Base-by-base conservation (phyloP, 768 basidiomycete species). In the Pisolithus orientalis region DNA sequence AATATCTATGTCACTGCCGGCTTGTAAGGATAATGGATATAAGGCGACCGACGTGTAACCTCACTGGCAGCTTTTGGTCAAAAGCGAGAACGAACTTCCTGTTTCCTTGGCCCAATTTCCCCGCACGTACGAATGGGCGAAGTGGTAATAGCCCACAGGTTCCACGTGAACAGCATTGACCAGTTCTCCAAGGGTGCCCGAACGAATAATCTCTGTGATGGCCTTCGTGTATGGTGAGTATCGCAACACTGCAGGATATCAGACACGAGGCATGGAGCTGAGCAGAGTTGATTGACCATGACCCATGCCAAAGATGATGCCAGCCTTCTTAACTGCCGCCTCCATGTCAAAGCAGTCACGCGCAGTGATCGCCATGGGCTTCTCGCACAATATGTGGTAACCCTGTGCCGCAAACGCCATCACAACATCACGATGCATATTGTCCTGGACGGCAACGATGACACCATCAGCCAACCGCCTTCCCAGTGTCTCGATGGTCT, bases 51-150 rank as follows among this genome's bases (percentile, higher is more conserved):
- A 45, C 39, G 39, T 49, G 46, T 45, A 5, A 25, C 70, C 84
- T 61, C 65, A 91, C 90, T 94, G 92, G 79, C 87, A 94, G 58
- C 84, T 83, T 73, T 94, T 94, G 16, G 90, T 86, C 84, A 94
- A 83, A 48, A 94, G 77, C 13, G 86, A 82, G 66, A 94, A 94
- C 24, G 83, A 85, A 58, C 87, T 86, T 6, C 75, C 70, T 3
- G 71, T 67, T 62, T 94, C 87, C 25, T 73, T 80, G 3, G 73
- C 67, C 92, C 92, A 94, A 63, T 85, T 84, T 2, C 83, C 92
- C 32, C 92, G 80, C 29, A 94, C 92, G 60, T 82, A 94, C 0
- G 88, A 90, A 66, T 94, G 92, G 2, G 91, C 87, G 67, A 94
- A 94, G 66, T 94, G 92, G 60, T 77, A 90, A 62, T 90, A 84